These are phyloP conservation scores for Hepatocystis sp. DNA, from an alignment of 169 alveolate genomes.

Conservation along the genomic window DNA sequence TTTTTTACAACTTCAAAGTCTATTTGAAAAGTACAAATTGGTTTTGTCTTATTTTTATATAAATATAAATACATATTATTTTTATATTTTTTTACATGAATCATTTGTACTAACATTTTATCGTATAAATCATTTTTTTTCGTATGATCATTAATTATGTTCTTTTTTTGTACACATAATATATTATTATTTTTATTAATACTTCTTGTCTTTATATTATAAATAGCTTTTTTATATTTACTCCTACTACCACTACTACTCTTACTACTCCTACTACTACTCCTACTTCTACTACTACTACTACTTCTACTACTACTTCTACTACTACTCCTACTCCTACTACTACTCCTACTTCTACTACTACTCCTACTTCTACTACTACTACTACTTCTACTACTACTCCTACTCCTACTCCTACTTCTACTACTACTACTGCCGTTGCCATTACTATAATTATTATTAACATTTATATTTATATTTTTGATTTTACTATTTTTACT, in stretches of 20 bases:
- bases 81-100: slow-evolving; percentile 18
- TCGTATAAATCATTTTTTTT: not conserved
- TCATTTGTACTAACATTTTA: slow-evolving; percentile 9
- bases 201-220: not conserved
- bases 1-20: slow-evolving; percentile 17
- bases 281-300: not conserved
- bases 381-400: too few species aligned
- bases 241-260: not conserved
- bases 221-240: not conserved
- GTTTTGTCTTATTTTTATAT: slow-evolving; percentile 14
- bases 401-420: too few species aligned
- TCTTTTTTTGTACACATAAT: not conserved
- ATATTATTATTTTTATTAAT: not conserved
- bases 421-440: too few species aligned
- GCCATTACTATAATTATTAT: too few species aligned
- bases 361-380: not conserved
- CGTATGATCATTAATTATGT: not conserved
- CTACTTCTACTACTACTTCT: not conserved
- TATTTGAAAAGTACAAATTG: slow-evolving; percentile 9
- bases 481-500: too few species aligned
- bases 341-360: not conserved
- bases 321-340: not conserved
- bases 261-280: not conserved
- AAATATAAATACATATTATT: slow-evolving; percentile 9
- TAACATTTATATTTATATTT: too few species aligned